Base-by-base conservation (phyloP, 371 early-diverging fungal species). In the Actinomortierella wolfii region DNA sequence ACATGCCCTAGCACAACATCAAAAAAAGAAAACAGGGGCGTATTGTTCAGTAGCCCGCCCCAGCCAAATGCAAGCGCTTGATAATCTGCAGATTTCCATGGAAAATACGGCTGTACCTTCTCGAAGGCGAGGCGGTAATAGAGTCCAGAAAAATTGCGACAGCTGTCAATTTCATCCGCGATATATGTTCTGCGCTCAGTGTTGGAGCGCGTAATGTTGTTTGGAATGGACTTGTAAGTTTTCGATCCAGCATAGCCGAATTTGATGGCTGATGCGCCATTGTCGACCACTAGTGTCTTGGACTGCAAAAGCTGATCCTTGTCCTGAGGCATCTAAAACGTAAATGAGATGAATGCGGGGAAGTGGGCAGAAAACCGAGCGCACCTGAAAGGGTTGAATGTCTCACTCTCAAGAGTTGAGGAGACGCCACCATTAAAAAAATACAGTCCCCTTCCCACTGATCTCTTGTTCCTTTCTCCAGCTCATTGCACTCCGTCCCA, bases 61-160 rank as follows among this genome's bases (percentile, higher is more conserved):
- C 23, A 54, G 8, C 3, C 18, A 17, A n/a, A 14, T 20, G 14
- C 8, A 20, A 39, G 23, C 4, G 15, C 23, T 9, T 54, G 41
- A 15, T 54, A 17, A 13, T 28, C 9, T 15, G 11, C 43, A 39
- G 14, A 17, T 13, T 39, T 49, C n/a, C 23, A 21, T 52, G 68
- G 20, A 18, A 24, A 49, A 21, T 23, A 61, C 11, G 58, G 26
- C 20, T 46, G 34, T 75, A 86, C 87, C 71, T 85, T 86, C 70
- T 94, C 95, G 74, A 93, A 92, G 1, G 94, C 88, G 6, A 91
- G 76, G 39, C 90, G 82, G 78, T 88, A 89, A 54, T 83, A 89
- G 11, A 93, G 73, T 1, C 92, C 90, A 1, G 93, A 89, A 47
- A 86, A 87, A 67, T 92, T 89, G 34, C 71, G 77, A 71, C 86